Evolutionary conservation across 2,329 filamentous ascomycete genomes (phyloP), one percentile per base, ranked within the genome.

Genomic region (Cladosporium sp.): DNA sequence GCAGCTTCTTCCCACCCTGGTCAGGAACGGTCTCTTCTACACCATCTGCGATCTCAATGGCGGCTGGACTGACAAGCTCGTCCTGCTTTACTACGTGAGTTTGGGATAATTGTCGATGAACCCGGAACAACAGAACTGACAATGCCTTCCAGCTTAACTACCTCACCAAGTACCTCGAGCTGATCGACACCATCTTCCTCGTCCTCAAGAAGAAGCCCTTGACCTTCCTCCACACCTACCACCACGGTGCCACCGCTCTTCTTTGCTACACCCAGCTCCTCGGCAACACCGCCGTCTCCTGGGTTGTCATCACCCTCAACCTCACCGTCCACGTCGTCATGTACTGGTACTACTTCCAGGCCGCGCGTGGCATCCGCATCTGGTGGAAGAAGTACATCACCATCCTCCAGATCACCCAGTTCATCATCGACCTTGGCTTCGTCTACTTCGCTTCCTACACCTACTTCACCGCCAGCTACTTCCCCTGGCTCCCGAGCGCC

Each of bases 341-440:
- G 94, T 98, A 98, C 89, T 97, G 93, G 93, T 98, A 98, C 89
- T 98, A 98, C 88, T 98, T 98, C 89, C 94, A 98, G 86, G 94
- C 92, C 77, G 93, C 94, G 64, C 93, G 94, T 73, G 95, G 95
- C 72, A 88, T 98, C 80, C 90, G 89, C 76, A 95, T 97, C 82
- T 97, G 93, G 93, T 98, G 94, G 94, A 98, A 98, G 90, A 92
- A 97, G 83, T 98, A 94, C 90, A 96, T 98, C 78, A 98, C 94
- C 73, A 91, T 93, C 77, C 90, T 97, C 77, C 94, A 98, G 82
- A 98, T 98, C 80, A 88, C 91, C 75, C 94, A 98, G 80, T 98
- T 98, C 83, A 87, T 98, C 78, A 94, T 98, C 79, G 94, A 97
- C 81, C 90, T 98, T 68, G 93, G 92, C 75, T 98, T 98, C 80